phyloP scores from a whole-genome alignment of 768 basidiomycete species.

The Leucocoprinus sp. region DNA sequence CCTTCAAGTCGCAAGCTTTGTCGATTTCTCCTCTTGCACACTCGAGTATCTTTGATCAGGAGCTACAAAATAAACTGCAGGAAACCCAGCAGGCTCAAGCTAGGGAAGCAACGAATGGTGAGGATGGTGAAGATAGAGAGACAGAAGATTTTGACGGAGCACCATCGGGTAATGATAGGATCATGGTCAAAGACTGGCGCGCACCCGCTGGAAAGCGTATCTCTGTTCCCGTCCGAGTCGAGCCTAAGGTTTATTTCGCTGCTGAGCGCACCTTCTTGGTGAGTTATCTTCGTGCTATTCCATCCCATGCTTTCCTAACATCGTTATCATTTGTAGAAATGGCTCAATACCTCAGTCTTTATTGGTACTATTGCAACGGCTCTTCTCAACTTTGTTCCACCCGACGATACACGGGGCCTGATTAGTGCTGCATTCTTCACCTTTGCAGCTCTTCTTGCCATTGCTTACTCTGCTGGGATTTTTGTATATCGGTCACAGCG shows the following conservation, averaged over 20 bases:
- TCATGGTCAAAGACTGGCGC: conserved; percentile 58
- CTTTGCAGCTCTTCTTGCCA: conserved; percentile 77
- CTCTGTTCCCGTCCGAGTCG: conserved; percentile 89
- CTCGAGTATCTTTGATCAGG: conserved; percentile 77
- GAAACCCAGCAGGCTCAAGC: conserved; percentile 24
- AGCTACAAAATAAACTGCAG: conserved; percentile 58
- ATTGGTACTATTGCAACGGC: conserved; percentile 87
- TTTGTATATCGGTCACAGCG: conserved; percentile 70
- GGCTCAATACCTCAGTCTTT: conserved; percentile 82
- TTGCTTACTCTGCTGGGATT: conserved; percentile 78
- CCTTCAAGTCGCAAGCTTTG: conserved; percentile 28
- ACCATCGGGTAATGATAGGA: conserved; percentile 38
- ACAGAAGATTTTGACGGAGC: conserved; percentile 28
- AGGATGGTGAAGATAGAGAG: conserved; percentile 26
- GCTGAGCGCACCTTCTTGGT: conserved; percentile 92
- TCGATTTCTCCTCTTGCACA: conserved; percentile 86
- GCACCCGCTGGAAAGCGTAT: conserved; percentile 87
- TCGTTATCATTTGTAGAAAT: conserved; percentile 46
- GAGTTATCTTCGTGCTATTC: conserved; percentile 24
- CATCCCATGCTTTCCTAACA: conserved; percentile 5
- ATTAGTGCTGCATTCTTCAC: conserved; percentile 88
- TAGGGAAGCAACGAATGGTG: conserved; percentile 17
- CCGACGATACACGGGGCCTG: conserved; percentile 67
- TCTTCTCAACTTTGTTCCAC: conserved; percentile 75
- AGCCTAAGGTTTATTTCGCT: conserved; percentile 98